Conservation (phyloP, 352 stramenopile genomes). For the Globisporangium radiosum region DNA sequence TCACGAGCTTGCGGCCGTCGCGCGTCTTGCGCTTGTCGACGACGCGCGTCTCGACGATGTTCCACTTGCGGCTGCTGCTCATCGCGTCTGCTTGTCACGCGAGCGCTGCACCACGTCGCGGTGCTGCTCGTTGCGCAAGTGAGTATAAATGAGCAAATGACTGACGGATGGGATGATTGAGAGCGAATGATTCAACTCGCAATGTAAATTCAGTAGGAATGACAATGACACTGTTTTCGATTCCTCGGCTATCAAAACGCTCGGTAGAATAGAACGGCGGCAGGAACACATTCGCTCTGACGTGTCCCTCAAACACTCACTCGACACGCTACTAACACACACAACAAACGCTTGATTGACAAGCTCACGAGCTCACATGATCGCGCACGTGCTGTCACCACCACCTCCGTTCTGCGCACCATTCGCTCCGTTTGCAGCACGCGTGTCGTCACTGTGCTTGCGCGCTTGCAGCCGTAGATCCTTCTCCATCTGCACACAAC, state of each 20-base stretch:
- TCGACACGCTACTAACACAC: background rate
- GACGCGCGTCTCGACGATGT: conserved; percentile 60
- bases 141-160: too few species aligned
- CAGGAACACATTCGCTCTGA: background rate
- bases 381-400: conserved; percentile 3
- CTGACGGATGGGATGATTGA: too few species aligned
- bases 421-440: background rate
- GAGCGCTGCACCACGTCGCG: too few species aligned
- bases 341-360: background rate
- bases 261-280: too few species aligned
- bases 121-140: too few species aligned
- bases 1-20: conserved; percentile 54
- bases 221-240: too few species aligned
- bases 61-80: conserved; percentile 21
- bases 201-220: too few species aligned
- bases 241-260: too few species aligned
- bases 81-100: too few species aligned
- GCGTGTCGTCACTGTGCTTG: background rate
- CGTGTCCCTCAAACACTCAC: background rate
- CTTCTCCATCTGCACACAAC: conserved; percentile 30
- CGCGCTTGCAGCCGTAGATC: conserved; percentile 14
- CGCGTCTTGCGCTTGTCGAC: conserved; percentile 41
- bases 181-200: too few species aligned
- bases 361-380: conserved; percentile 11
- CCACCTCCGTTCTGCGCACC: background rate